Conservation (phyloP, 345 rosid genomes). For the Salix caprea region DNA sequence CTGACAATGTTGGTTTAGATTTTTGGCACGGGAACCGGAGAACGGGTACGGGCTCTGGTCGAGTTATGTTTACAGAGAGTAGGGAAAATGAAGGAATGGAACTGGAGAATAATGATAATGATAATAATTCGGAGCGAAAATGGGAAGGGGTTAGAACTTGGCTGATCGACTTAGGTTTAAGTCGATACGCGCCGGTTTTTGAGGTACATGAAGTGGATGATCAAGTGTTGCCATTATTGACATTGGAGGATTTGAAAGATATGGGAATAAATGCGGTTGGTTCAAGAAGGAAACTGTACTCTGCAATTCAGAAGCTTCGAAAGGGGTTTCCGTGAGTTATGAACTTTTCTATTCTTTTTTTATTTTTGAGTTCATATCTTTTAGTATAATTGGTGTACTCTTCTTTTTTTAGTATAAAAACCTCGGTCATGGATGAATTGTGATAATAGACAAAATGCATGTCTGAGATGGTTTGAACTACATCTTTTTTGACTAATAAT, state of each 20-base stretch:
- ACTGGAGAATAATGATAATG: not conserved
- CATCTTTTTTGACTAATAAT: constrained; percentile 7
- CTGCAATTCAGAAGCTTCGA: constrained; percentile 31
- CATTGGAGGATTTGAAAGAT: constrained; percentile 33
- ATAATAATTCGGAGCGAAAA: constrained; percentile 21
- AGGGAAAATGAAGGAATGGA: constrained; percentile 30
- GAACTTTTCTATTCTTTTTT: not conserved
- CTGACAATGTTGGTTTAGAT: constrained; percentile 27
- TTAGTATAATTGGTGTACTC: constrained; percentile 8
- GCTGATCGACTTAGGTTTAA: constrained; percentile 30
- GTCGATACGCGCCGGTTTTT: constrained; percentile 35
- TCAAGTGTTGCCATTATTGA: constrained; percentile 28
- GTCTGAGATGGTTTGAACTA: constrained; percentile 21
- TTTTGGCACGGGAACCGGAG: constrained; percentile 34
- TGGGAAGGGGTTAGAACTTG: constrained; percentile 29
- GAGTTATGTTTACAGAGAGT: constrained; percentile 33
- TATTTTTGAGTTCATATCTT: not conserved
- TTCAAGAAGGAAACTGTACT: constrained; percentile 29
- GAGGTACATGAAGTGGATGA: constrained; percentile 35
- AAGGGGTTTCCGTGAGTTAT: constrained; percentile 27
- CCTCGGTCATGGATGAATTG: constrained; percentile 14
- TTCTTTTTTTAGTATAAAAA: not conserved
- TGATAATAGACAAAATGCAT: constrained; percentile 16
- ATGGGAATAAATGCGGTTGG: constrained; percentile 38
- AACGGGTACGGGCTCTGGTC: constrained; percentile 9